Conservation (phyloP, 2,329 filamentous ascomycete genomes). For the Cladobotryum protrusum region DNA sequence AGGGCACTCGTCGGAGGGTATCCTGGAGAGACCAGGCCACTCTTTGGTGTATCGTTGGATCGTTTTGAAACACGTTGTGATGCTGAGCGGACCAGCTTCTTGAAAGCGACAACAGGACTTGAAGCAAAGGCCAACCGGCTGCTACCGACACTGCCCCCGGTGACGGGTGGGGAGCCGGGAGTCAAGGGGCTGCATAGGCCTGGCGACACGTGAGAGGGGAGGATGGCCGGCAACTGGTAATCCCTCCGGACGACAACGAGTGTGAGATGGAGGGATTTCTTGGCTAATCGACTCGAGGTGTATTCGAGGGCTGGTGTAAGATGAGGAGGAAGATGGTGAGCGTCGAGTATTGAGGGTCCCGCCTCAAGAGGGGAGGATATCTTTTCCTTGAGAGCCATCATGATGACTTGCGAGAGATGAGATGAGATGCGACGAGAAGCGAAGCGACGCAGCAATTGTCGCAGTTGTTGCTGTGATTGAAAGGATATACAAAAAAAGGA, state of each 20-base stretch:
- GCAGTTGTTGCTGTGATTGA: background rate
- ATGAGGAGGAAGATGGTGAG: slow-evolving; percentile 50
- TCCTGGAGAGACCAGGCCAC: slow-evolving; percentile 26
- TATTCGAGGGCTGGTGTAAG: slow-evolving; percentile 53
- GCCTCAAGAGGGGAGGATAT: slow-evolving; percentile 61
- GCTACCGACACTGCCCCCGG: slow-evolving; percentile 12
- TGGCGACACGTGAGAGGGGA: slow-evolving; percentile 17
- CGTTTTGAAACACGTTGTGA: slow-evolving; percentile 18
- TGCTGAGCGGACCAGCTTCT: slow-evolving; percentile 25
- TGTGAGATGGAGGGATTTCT: slow-evolving; percentile 50
- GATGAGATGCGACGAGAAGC: background rate
- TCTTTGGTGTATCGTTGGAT: slow-evolving; percentile 17
- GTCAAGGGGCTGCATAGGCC: slow-evolving; percentile 14
- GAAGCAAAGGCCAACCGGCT: slow-evolving; percentile 27
- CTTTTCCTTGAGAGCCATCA: slow-evolving; percentile 45
- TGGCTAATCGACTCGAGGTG: slow-evolving; percentile 48
- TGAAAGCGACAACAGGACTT: slow-evolving; percentile 28
- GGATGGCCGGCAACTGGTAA: slow-evolving; percentile 44
- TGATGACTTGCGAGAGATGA: background rate
- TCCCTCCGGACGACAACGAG: slow-evolving; percentile 52
- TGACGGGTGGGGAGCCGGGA: slow-evolving; percentile 21
- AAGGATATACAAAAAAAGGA: background rate
- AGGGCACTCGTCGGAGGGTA: slow-evolving; percentile 23
- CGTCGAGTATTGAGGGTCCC: slow-evolving; percentile 52
- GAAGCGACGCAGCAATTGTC: background rate